Conservation (phyloP, 1,284 basidiomycete genomes). For the Puccinia triticina region DNA sequence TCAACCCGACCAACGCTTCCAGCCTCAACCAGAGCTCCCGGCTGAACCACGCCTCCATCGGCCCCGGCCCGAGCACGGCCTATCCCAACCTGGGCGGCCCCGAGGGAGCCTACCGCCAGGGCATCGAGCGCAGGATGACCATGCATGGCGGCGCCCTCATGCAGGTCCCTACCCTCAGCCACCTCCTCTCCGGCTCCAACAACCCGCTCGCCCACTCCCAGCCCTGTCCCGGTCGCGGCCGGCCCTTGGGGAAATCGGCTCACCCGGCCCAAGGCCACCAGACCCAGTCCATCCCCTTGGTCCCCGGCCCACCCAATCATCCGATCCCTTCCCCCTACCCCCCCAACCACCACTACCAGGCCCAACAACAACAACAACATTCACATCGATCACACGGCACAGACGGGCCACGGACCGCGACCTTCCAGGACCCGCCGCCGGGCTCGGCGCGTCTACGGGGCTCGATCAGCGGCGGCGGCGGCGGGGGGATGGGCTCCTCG, state of each 20-base stretch:
- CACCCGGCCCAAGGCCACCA: not conserved
- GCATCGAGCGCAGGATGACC: slow-evolving; percentile 40
- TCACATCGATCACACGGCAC: not conserved
- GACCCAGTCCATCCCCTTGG: not conserved
- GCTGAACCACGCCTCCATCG: not conserved
- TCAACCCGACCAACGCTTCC: not conserved
- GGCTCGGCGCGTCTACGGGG: not conserved
- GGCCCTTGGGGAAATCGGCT: not conserved
- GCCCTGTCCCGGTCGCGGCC: not conserved
- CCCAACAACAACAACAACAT: not conserved
- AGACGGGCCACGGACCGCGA: not conserved
- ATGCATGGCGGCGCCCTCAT: slow-evolving; percentile 22
- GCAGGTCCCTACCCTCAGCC: slow-evolving; percentile 41
- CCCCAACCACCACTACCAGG: not conserved
- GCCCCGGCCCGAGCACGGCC: not conserved
- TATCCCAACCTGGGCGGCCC: not conserved
- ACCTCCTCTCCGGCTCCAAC: slow-evolving; percentile 2
- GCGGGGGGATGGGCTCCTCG: too few relatives aligned
- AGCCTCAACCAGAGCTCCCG: slow-evolving; percentile 15
- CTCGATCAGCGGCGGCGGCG: not conserved
- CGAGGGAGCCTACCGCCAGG: not conserved
- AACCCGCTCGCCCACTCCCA: not conserved
- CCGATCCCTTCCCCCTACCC: not conserved
- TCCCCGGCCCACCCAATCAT: slow-evolving; percentile 4
- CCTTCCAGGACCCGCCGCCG: not conserved